Base-by-base conservation (phyloP, 345 rosid genomes). In the Euphorbia tirucalli region DNA sequence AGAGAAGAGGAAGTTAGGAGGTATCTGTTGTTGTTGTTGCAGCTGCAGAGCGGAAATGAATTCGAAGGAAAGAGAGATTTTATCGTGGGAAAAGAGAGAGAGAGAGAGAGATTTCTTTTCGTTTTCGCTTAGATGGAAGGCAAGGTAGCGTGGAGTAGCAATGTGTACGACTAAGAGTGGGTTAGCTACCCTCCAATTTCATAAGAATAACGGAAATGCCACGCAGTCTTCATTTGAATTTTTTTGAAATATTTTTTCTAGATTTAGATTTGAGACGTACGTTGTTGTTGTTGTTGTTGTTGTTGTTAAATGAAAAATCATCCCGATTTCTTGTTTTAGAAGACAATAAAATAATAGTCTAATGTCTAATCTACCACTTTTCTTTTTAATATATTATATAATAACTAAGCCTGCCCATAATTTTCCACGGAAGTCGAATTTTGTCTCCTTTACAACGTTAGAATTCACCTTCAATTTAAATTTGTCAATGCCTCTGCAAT, bases 151-250 rank as follows among this genome's bases (percentile, higher is more conserved):
- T 50, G 59, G 41, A 75, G 75, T 73, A 50, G 57, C 9, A 28
- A 50, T 28, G 10, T 22, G 66, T 31, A 22, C 39, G 28, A 0
- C 8, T 8, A 49, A 7, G 39, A n/a, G 46, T 46, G 19, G 73
- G 22, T 48, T 27, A 22, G 58, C 69, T 30, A 48, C 80, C 80
- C 80, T 78, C 74, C 68, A 14, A 66, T 39, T 74, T 61, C 63
- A 11, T 55, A 25, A 43, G 15, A 77, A 25, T 83, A 54, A 79
- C 79, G 80, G 76, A 43, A 69, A 79, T 74, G 82, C 87, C 81
- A 79, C 78, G 84, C 71, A 21, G 75, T 62, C 30, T 30, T 7
- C 39, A 4, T 60, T 72, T 80, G 66, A 65, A 70, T 39, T 41
- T 58, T 57, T 68, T 16, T 11, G 14, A 4, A 7, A 11, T 71